Evolutionary conservation across 345 rosid genomes (phyloP).

Genomic region (Alliaria petiolata): DNA sequence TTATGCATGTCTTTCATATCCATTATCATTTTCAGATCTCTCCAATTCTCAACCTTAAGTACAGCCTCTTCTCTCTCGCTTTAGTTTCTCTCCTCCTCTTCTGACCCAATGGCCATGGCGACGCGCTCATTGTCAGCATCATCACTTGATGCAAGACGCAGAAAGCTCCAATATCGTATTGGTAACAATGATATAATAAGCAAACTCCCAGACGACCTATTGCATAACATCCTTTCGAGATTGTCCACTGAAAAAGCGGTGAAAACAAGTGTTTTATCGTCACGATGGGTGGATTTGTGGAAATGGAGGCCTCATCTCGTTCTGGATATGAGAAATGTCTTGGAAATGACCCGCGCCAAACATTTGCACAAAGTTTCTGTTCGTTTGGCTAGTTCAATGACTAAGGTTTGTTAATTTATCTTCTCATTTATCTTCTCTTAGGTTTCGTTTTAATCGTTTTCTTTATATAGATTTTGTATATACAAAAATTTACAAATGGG

Average conservation of each 20-base stretch:
- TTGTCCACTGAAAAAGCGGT: not conserved
- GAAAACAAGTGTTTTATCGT: not conserved
- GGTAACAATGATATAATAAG: not conserved
- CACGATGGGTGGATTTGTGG: conserved; percentile 1
- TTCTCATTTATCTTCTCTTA: no score
- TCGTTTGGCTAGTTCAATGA: not conserved
- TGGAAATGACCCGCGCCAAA: not conserved
- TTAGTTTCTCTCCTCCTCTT: not conserved
- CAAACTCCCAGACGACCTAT: not conserved
- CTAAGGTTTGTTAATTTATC: not conserved
- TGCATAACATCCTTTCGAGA: not conserved
- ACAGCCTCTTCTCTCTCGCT: not conserved
- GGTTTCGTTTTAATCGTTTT: not conserved
- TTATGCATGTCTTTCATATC: not conserved
- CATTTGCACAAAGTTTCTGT: not conserved
- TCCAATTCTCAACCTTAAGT: not conserved
- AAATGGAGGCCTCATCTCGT: not conserved
- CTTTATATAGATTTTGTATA: not conserved
- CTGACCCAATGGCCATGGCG: not conserved
- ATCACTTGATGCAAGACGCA: not conserved
- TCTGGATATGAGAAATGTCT: not conserved
- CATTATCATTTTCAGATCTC: not conserved
- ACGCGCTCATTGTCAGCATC: not conserved
- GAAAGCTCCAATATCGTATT: not conserved
- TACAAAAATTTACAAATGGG: not conserved